These are phyloP conservation scores for Cadophora sp. DNA, from an alignment of 2,329 filamentous ascomycete genomes.

Conservation along the genomic window DNA sequence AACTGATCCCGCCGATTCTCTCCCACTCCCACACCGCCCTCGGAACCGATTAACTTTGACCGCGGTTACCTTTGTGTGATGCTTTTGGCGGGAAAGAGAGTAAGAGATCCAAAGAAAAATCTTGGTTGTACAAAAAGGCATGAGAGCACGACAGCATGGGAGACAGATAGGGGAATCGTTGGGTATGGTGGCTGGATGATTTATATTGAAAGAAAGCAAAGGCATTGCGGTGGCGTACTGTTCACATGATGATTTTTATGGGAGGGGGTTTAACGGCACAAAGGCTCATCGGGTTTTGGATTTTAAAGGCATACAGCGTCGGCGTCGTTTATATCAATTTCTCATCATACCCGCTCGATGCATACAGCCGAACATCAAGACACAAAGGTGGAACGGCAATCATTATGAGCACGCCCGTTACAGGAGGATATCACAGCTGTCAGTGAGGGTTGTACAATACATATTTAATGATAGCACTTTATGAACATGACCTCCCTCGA, in stretches of 20 bases:
- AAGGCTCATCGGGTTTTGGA: conserved; percentile 13
- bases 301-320: conserved; percentile 37
- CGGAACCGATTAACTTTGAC: background rate
- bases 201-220: conserved; percentile 6
- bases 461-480: conserved; percentile 28
- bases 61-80: background rate
- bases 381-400: conserved; percentile 20
- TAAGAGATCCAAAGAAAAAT: background rate
- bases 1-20: background rate
- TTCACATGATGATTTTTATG: conserved; percentile 14
- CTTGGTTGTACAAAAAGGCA: conserved; percentile 20
- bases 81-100: background rate
- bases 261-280: conserved; percentile 4
- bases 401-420: conserved; percentile 21
- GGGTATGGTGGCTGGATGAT: conserved; percentile 8
- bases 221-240: conserved; percentile 37
- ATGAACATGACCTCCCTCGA: conserved; percentile 12
- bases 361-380: conserved; percentile 24
- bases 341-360: conserved; percentile 39
- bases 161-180: background rate
- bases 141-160: background rate
- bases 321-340: conserved; percentile 36
- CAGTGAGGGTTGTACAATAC: conserved; percentile 31
- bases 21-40: background rate
- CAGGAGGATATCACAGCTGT: conserved; percentile 15